Conservation (phyloP, 2,329 filamentous ascomycete species). For the Zymoseptoria passerinii region DNA sequence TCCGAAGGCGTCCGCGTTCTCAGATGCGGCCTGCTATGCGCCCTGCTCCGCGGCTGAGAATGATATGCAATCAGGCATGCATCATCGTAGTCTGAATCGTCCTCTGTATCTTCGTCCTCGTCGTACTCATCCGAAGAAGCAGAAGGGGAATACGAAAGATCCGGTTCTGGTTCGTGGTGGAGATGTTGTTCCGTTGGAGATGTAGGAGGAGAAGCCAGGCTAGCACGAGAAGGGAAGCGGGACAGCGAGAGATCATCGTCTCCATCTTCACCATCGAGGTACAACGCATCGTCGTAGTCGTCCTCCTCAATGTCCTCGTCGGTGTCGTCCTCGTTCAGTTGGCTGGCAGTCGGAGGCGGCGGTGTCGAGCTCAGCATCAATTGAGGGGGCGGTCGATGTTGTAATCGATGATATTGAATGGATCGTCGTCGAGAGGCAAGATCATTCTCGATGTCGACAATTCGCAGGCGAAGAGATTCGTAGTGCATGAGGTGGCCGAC, state of each 20-base stretch:
- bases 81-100: background rate
- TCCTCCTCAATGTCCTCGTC: slow-evolving; percentile 6
- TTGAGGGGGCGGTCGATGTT: slow-evolving; percentile 1
- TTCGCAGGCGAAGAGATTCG: slow-evolving; percentile 27
- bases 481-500: slow-evolving; percentile 31
- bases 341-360: background rate
- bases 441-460: slow-evolving; percentile 31
- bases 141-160: background rate
- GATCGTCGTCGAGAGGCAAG: slow-evolving; percentile 18
- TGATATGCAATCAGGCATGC: background rate
- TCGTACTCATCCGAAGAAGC: background rate
- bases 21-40: background rate
- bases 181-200: background rate
- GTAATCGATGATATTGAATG: background rate
- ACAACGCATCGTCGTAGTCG: background rate
- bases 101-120: background rate
- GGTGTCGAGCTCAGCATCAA: background rate
- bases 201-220: slow-evolving; percentile 6
- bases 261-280: slow-evolving; percentile 10
- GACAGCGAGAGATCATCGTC: slow-evolving; percentile 10
- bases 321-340: slow-evolving; percentile 6
- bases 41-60: background rate
- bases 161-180: background rate
- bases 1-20: background rate
- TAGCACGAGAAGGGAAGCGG: slow-evolving; percentile 12